These are phyloP conservation scores for Paraphoma sp. DNA, from an alignment of 2,329 filamentous ascomycete species.

Conservation along the genomic window DNA sequence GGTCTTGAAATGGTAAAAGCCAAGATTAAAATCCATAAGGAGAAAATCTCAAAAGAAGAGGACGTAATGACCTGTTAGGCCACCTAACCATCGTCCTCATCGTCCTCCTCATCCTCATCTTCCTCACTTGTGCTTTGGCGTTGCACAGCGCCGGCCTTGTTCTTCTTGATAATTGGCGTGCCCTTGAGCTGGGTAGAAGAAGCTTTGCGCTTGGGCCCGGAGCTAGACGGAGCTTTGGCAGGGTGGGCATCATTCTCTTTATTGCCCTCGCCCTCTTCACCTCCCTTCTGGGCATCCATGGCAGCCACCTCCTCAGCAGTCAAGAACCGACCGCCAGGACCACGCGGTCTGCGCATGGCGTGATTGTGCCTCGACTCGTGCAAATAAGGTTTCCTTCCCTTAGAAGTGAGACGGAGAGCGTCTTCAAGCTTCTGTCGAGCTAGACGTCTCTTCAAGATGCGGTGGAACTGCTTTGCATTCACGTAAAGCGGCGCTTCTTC, in stretches of 20 bases:
- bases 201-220: constrained; percentile 42
- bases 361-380: constrained; percentile 98
- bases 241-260: constrained; percentile 47
- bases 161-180: constrained; percentile 54
- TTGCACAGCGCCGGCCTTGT: constrained; percentile 50
- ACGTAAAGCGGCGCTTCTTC: constrained; percentile 97
- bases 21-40: constrained; percentile 26
- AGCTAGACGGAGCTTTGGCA: constrained; percentile 26
- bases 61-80: not conserved
- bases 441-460: constrained; percentile 91
- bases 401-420: constrained; percentile 86
- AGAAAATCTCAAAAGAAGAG: constrained; percentile 12
- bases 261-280: constrained; percentile 42
- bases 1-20: constrained; percentile 24
- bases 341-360: constrained; percentile 92
- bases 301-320: constrained; percentile 94
- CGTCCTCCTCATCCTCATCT: constrained; percentile 58
- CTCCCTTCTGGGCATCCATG: constrained; percentile 65
- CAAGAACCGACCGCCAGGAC: constrained; percentile 92
- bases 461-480: constrained; percentile 98
- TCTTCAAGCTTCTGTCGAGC: constrained; percentile 94
- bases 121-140: constrained; percentile 58
- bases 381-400: constrained; percentile 94
- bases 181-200: constrained; percentile 39
- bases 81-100: constrained; percentile 53